Evolutionary conservation across 2,329 filamentous ascomycete species (phyloP).

Genomic region (Claviceps humidiphila): DNA sequence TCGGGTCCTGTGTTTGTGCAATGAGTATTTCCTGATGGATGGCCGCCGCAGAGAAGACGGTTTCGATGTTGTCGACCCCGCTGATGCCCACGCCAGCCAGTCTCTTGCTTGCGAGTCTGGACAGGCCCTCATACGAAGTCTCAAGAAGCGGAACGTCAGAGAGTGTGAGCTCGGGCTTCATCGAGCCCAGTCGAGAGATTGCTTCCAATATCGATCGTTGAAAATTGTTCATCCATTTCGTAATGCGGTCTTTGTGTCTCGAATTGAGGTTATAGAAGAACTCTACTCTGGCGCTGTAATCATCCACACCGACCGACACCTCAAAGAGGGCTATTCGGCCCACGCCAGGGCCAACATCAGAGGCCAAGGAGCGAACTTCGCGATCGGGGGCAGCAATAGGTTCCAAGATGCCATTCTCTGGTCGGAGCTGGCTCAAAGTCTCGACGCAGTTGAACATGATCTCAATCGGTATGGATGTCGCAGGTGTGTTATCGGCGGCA

Average conservation of each 20-base stretch:
- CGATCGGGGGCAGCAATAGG: conserved; percentile 29
- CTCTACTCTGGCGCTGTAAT: conserved; percentile 28
- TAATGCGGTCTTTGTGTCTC: conserved; percentile 28
- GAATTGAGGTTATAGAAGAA: conserved; percentile 31
- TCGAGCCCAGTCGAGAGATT: conserved; percentile 26
- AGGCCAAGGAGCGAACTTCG: conserved; percentile 23
- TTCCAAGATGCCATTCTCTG: conserved; percentile 34
- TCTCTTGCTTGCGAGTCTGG: conserved; percentile 29
- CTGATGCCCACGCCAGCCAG: conserved; percentile 26
- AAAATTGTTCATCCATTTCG: conserved; percentile 33
- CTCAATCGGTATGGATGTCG: conserved; percentile 37
- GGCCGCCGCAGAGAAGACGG: conserved; percentile 33
- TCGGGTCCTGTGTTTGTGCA: conserved; percentile 27
- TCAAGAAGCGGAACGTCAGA: conserved; percentile 35
- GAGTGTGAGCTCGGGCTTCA: conserved; percentile 34
- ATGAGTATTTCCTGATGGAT: conserved; percentile 37
- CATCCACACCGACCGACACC: conserved; percentile 32
- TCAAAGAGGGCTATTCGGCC: conserved; percentile 39
- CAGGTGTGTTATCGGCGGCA: conserved; percentile 19
- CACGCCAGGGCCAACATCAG: conserved; percentile 31
- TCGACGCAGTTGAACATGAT: conserved; percentile 45
- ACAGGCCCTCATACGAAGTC: conserved; percentile 31
- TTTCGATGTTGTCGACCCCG: conserved; percentile 32
- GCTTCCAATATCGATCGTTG: conserved; percentile 32
- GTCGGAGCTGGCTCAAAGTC: conserved; percentile 33